These are phyloP conservation scores for Macrophomina tecta DNA, from an alignment of 2,329 filamentous ascomycete species.

Conservation along the genomic window DNA sequence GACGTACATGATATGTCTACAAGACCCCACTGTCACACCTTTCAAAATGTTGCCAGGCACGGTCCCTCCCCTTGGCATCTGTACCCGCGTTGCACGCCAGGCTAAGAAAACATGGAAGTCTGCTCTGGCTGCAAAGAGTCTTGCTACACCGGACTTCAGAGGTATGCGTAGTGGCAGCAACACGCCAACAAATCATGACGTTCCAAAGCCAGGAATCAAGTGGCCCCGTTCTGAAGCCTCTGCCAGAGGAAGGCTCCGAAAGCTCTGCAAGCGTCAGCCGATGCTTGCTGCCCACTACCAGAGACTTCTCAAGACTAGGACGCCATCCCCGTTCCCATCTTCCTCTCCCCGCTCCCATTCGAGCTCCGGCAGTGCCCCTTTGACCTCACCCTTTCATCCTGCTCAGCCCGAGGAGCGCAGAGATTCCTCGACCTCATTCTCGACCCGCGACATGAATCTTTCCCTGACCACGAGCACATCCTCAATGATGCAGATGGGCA, in stretches of 20 bases:
- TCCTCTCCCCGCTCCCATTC: conserved; percentile 41
- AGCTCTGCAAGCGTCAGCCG: conserved; percentile 66
- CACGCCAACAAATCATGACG: conserved; percentile 51
- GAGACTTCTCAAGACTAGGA: conserved; percentile 64
- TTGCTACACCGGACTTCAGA: conserved; percentile 52
- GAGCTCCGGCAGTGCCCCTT: neutral
- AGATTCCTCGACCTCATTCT: conserved; percentile 42
- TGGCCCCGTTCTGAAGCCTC: conserved; percentile 66
- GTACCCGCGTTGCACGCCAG: conserved; percentile 66
- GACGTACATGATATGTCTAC: conserved; percentile 69
- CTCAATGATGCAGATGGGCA: conserved; percentile 57
- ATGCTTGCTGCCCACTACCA: conserved; percentile 69
- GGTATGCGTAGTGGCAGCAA: conserved; percentile 52
- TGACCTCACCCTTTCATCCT: conserved; percentile 21
- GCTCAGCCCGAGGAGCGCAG: conserved; percentile 13
- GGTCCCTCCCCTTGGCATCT: conserved; percentile 68
- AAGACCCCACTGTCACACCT: conserved; percentile 69
- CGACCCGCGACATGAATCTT: conserved; percentile 57
- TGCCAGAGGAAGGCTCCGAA: conserved; percentile 63
- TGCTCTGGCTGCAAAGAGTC: conserved; percentile 35
- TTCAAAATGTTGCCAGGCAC: conserved; percentile 71
- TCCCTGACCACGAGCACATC: conserved; percentile 60
- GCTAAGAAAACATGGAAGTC: conserved; percentile 66
- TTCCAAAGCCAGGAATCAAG: conserved; percentile 46
- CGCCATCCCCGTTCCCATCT: conserved; percentile 62